Evolutionary conservation across 116 monocot genomes (phyloP), one percentile per base, ranked within the genome.

Genomic region (Trichopus zeylanicus): DNA sequence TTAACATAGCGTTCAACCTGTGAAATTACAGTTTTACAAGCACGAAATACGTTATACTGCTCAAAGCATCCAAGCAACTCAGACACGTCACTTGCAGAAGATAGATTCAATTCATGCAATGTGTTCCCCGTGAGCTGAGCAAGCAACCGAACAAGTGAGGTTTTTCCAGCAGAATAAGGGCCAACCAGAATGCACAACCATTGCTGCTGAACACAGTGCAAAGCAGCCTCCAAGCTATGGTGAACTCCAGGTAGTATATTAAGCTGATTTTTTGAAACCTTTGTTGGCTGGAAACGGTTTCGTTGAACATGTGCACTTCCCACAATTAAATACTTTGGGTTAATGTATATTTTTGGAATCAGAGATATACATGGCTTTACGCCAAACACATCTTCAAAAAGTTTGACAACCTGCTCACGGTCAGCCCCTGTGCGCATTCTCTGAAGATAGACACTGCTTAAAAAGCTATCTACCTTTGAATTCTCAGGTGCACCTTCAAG

Each of bases 41-140:
- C 74, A 48, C 77, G 73, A 32, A 78, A 75, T 26, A 68, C 67
- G 76, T 72, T 83, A 68, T 85, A 88, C 52, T 99, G 99, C 72
- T 92, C 99, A 78, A 99, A 99, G 65, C 88, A 85, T 55, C 99
- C 99, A 61, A 99, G 78, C 63, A 99, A 72, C 47, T 99, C 99
- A 60, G 99, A 85, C 42, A 99, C 88, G 69, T 99, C 92, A 53
- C 92, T 99, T 68, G 74, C 88, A 35, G 88, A 72, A 29, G 99
- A 99, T 32, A 99, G 83, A 67, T 92, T 99, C 26, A 99, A 60
- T 48, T 92, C 99, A 53, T 81, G 70, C 53, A 92, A 66, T 29
- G 64, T 51, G 69, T 91, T 99, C 57, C 99, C 99, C 24, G 85
- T 88, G 10, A 92, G 73, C 37, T 88, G 80, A 75, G 88, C 81